These are phyloP conservation scores for Fusarium nelsonii DNA, from an alignment of 2,329 filamentous ascomycete species.

Conservation along the genomic window DNA sequence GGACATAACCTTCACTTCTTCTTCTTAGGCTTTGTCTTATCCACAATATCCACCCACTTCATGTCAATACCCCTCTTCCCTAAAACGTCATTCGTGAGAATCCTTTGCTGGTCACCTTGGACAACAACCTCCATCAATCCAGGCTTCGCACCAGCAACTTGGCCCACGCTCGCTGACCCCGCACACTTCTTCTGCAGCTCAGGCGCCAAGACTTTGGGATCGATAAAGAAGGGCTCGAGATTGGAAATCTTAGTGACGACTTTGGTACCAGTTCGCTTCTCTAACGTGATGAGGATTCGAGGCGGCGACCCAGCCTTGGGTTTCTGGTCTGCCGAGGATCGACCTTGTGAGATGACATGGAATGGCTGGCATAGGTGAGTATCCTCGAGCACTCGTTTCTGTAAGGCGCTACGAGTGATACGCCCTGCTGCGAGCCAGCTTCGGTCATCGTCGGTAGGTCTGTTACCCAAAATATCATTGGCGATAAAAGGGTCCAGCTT, in stretches of 20 bases:
- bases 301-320: constrained; percentile 40
- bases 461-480: constrained; percentile 37
- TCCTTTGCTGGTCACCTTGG: constrained; percentile 41
- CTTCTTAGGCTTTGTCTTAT: constrained; percentile 42
- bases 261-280: constrained; percentile 44
- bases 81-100: constrained; percentile 31
- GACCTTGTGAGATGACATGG: constrained; percentile 32
- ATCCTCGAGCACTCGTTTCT: constrained; percentile 40
- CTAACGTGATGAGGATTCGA: constrained; percentile 36
- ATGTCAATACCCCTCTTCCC: constrained; percentile 28
- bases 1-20: constrained; percentile 18
- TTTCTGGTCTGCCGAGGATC: constrained; percentile 28
- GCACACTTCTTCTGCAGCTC: constrained; percentile 45
- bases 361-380: constrained; percentile 39
- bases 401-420: constrained; percentile 35
- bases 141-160: constrained; percentile 40
- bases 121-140: constrained; percentile 42
- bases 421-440: constrained; percentile 35
- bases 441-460: constrained; percentile 37
- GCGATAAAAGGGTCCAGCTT: constrained; percentile 41
- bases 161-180: constrained; percentile 41
- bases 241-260: constrained; percentile 44
- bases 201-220: constrained; percentile 39
- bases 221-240: constrained; percentile 41
- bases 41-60: constrained; percentile 43